A percentile compares a stretch with the other conserved stretches of the same genome.
Conservation (phyloP, 2,329 filamentous ascomycete species). For the Lasiodiplodia citricola region DNA sequence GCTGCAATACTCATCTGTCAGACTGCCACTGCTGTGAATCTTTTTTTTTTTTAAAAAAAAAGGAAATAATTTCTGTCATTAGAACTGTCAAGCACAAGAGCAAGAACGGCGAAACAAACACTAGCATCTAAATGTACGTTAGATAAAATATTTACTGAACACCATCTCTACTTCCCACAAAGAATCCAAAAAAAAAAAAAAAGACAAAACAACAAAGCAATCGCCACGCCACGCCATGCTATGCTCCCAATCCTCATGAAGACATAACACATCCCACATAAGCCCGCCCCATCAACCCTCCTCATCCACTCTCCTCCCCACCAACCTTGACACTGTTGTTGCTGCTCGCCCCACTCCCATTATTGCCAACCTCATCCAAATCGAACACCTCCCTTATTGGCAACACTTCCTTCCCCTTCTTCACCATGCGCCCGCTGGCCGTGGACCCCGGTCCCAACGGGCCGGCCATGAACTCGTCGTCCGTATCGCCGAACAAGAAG, state of each 20-base stretch:
- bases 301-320: not conserved
- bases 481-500: constrained; percentile 49
- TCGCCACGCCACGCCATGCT: constrained; percentile 7
- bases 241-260: constrained; percentile 14
- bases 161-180: not conserved
- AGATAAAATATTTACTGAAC: not conserved
- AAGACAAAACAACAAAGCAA: not conserved
- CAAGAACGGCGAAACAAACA: not conserved
- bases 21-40: no score
- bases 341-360: not conserved
- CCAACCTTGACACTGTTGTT: not conserved
- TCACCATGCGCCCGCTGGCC: constrained; percentile 31
- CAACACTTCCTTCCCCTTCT: constrained; percentile 29
- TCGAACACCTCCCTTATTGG: constrained; percentile 45
- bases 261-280: not conserved
- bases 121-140: not conserved
- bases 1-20: no score
- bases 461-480: constrained; percentile 36
- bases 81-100: not conserved
- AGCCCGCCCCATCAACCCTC: not conserved
- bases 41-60: no score
- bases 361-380: constrained; percentile 34
- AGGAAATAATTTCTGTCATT: not conserved
- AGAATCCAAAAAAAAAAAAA: not conserved
- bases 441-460: constrained; percentile 24